Evolutionary conservation across 352 stramenopile genomes (phyloP), one percentile per base, ranked within the genome.

Genomic region (Globisporangium polare): DNA sequence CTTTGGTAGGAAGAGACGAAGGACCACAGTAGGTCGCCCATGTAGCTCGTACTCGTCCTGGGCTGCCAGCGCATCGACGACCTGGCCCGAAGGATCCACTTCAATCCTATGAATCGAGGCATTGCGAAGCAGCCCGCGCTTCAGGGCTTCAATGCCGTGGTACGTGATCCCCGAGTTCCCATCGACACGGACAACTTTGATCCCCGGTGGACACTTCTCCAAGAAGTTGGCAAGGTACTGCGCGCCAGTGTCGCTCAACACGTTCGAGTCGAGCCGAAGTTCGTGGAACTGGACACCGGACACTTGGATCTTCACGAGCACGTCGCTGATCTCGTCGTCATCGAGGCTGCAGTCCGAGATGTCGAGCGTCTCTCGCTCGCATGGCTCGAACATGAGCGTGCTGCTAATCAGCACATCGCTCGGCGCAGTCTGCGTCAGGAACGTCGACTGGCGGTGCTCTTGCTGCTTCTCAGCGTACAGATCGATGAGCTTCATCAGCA

Each of bases 401-500:
- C 62, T 53, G 8, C 29, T 56, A 50, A 80, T 74, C 20, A 83
- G 60, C 15, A 84, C 39, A 54, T 88, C 75, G 43, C 75, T 85
- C 22, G 66, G 47, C 1, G 57, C 22, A n/a, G 66, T 49, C 52
- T 88, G 74, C 2, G 76, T 88, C 5, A 86, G 41, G 55, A 88
- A 88, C 8, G 76, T 86, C 13, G 61, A 69, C 59, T 73, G 70
- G 13, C 59, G 67, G 3, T 59, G 65, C n/a, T 69, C 43, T 12
- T 67, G 62, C 26, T 73, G 66, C 29, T 69, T 73, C 10, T 74
- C 70, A 1, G 55, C 51, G 33, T 83, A 68, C 27, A 77, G 13
- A 26, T 84, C 74, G 10, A 88, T 62, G 15, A 83, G 33, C 49
- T 80, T 80, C 26, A 82, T 50, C 17, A 88, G 42, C 10, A 88